A percentile compares a stretch with the other conserved stretches of the same genome.
Conservation (phyloP, 1,284 basidiomycete genomes). For the Athelia sp. region DNA sequence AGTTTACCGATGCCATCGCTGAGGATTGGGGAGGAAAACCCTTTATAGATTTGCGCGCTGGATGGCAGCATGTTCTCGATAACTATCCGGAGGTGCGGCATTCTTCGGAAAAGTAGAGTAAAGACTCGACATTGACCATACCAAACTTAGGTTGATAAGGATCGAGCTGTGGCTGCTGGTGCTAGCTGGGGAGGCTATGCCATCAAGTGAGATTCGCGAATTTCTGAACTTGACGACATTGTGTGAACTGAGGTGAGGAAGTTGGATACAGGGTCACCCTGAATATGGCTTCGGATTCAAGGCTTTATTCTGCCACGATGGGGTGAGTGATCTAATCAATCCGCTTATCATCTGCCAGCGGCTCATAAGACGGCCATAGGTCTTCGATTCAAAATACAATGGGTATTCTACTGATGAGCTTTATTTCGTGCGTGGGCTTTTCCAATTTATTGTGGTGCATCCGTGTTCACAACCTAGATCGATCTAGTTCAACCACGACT, state of each 20-base stretch:
- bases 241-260: slow-evolving; percentile 23
- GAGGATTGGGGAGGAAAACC: slow-evolving; percentile 86
- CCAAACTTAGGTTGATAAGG: slow-evolving; percentile 79
- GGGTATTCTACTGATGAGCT: slow-evolving; percentile 82
- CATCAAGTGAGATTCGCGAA: slow-evolving; percentile 54
- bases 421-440: slow-evolving; percentile 62
- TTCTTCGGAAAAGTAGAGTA: background rate
- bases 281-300: slow-evolving; percentile 84
- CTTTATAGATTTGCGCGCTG: slow-evolving; percentile 73
- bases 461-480: slow-evolving; percentile 1
- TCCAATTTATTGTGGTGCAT: background rate
- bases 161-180: slow-evolving; percentile 77
- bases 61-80: slow-evolving; percentile 69
- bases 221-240: slow-evolving; percentile 7
- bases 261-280: slow-evolving; percentile 93
- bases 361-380: slow-evolving; percentile 24
- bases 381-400: slow-evolving; percentile 69
- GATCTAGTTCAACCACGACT: slow-evolving; percentile 74
- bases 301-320: slow-evolving; percentile 84
- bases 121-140: background rate
- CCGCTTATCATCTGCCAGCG: no score
- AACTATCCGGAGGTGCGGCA: slow-evolving; percentile 62
- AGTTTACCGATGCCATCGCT: slow-evolving; percentile 76
- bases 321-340: slow-evolving; percentile 42
- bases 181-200: slow-evolving; percentile 83